Conservation (phyloP, 2,329 filamentous ascomycete species). For the Hypoxylon sp. region DNA sequence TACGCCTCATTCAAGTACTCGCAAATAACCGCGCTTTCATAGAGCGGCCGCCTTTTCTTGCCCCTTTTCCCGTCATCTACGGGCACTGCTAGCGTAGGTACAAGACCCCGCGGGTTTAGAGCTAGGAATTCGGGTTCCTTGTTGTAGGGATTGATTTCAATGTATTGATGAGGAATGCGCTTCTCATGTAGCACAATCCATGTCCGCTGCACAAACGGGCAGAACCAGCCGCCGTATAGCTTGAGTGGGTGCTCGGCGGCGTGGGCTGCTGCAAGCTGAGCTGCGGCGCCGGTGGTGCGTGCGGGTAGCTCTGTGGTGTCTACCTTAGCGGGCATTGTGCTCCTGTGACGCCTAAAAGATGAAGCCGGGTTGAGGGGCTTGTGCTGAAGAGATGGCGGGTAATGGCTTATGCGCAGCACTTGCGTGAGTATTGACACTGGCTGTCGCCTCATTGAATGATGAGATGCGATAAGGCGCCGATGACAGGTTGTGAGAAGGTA, state of each 20-base stretch:
- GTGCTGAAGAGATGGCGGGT: neutral
- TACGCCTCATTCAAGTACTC: constrained; percentile 83
- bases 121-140: constrained; percentile 76
- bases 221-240: constrained; percentile 83
- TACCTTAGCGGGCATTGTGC: constrained; percentile 50
- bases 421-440: constrained; percentile 9
- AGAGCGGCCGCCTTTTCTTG: constrained; percentile 68
- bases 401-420: constrained; percentile 16
- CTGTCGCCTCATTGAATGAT: constrained; percentile 19
- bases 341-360: neutral
- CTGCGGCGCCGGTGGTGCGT: constrained; percentile 64
- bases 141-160: constrained; percentile 83
- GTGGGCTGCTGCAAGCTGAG: constrained; percentile 61
- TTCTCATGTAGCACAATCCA: constrained; percentile 84
- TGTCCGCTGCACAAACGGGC: constrained; percentile 75
- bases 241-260: constrained; percentile 66
- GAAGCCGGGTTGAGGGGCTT: neutral
- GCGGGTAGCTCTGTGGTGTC: constrained; percentile 62
- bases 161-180: constrained; percentile 78
- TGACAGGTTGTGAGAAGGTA: neutral
- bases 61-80: constrained; percentile 37
- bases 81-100: constrained; percentile 75
- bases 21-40: constrained; percentile 79
- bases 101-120: constrained; percentile 80
- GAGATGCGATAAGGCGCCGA: neutral